A percentile compares a stretch with the other conserved stretches of the same genome.
These are phyloP conservation scores for Colletotrichum tanaceti DNA, from an alignment of 2,329 filamentous ascomycete species.

Conservation along the genomic window DNA sequence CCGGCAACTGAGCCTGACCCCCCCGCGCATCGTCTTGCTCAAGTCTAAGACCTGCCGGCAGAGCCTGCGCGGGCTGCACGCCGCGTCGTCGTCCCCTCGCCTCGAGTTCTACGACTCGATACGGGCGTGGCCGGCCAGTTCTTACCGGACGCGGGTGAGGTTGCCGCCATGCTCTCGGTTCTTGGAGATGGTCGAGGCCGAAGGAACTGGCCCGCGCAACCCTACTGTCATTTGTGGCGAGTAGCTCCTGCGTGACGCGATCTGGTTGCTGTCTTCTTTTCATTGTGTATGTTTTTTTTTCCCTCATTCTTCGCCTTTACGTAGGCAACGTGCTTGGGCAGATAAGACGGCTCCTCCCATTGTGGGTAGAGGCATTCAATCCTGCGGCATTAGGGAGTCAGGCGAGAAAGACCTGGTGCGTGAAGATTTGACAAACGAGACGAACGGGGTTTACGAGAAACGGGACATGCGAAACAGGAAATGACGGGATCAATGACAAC, in stretches of 20 bases:
- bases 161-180: slow-evolving; percentile 35
- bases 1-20: slow-evolving; percentile 22
- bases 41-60: slow-evolving; percentile 35
- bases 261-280: background rate
- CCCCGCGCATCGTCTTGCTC: slow-evolving; percentile 36
- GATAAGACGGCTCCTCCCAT: background rate
- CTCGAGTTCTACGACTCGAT: slow-evolving; percentile 38
- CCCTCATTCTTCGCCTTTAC: background rate
- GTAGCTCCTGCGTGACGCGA: background rate
- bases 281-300: background rate
- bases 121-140: slow-evolving; percentile 32
- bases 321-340: background rate
- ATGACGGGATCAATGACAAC: slow-evolving; percentile 11
- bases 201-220: slow-evolving; percentile 13
- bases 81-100: slow-evolving; percentile 22
- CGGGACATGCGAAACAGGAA: slow-evolving; percentile 10
- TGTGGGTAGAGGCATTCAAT: background rate
- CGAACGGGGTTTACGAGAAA: slow-evolving; percentile 17
- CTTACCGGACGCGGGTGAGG: slow-evolving; percentile 23
- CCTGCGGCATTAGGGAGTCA: background rate
- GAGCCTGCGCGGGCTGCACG: slow-evolving; percentile 30
- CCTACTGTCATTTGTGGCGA: slow-evolving; percentile 20
- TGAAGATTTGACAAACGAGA: slow-evolving; percentile 9
- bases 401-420: slow-evolving; percentile 1
- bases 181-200: slow-evolving; percentile 28